Evolutionary conservation across 345 rosid species (phyloP), one percentile per base, ranked within the genome.

Genomic region (Erodium maritimum): DNA sequence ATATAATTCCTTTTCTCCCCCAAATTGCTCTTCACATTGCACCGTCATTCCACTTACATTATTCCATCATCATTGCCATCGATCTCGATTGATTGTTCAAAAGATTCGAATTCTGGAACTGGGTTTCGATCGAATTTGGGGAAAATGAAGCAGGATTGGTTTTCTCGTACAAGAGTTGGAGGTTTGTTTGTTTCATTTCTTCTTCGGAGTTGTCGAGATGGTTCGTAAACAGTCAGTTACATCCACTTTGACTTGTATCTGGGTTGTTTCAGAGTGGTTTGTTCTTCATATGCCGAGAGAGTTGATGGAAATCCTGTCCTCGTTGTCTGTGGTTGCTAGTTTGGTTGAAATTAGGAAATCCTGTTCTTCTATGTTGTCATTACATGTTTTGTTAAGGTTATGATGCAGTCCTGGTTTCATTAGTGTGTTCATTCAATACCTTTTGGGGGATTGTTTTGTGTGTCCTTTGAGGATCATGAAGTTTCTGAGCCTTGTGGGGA

Each of bases 401-500:
- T 13, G 48, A 42, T 42, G 48, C 48, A 42, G 12, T 42, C 6
- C 12, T 42, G 48, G 48, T 42, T 42, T 42, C 48, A 42, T 0
- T 42, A 42, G 48, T 42, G 16, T 42, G 48, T 42, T 37, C 46
- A 25, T 25, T 25, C 3, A 25, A 25, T 25, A 5, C 37, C 37
- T 29, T 11, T 42, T 7, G 14, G 48, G 48, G 48, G 48, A 42
- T 42, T 37, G 46, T 37, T 11, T 1, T 11, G 6, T 37, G 46
- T 37, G 46, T 37, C 10, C 11, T 3, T 12, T 42, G 6, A 55
- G 51, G 22, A 73, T 18, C 75, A 80, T 91, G 98, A 82, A 80
- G 74, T 80, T 93, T 52, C 67, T 89, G 14, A 84, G 86, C 84
- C 75, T 93, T 63, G 79, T 93, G 75, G 91, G 96, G 2, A 93